Conservation (phyloP, 441 rosid species). For the Adansonia gregorii region DNA sequence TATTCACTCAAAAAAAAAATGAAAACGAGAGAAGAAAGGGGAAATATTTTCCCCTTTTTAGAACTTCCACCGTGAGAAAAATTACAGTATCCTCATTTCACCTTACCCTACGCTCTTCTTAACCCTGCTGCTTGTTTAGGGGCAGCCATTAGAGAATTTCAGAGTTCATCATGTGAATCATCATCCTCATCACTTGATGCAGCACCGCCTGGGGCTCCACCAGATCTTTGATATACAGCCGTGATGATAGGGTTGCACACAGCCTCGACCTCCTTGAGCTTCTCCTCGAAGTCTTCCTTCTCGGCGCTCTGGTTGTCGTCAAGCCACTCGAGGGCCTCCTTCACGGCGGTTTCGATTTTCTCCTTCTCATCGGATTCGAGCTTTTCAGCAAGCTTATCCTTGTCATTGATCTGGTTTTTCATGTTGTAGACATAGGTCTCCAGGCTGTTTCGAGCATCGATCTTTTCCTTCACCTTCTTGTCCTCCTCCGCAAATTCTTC, state of each 20-base stretch:
- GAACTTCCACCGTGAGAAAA: conserved; percentile 30
- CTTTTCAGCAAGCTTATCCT: conserved; percentile 96
- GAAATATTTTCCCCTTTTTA: conserved; percentile 8
- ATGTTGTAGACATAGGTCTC: conserved; percentile 92
- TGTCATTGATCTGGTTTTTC: conserved; percentile 94
- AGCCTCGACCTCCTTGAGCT: conserved; percentile 94
- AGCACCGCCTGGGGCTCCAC: conserved; percentile 74
- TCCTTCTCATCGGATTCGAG: conserved; percentile 91
- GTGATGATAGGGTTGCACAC: conserved; percentile 91
- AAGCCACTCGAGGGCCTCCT: conserved; percentile 89
- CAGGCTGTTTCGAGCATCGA: conserved; percentile 81
- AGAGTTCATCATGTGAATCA: conserved; percentile 84
- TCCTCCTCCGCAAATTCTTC: conserved; percentile 98
- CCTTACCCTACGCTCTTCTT: conserved; percentile 26
- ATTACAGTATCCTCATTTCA: conserved; percentile 39
- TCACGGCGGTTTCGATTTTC: conserved; percentile 68
- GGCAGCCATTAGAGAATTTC: conserved; percentile 20
- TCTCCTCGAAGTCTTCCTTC: conserved; percentile 93
- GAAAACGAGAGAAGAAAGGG: conserved; percentile 26
- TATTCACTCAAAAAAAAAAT: conserved; percentile 27
- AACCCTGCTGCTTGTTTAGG: neutral
- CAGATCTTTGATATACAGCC: conserved; percentile 84
- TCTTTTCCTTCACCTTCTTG: conserved; percentile 91
- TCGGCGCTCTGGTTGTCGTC: conserved; percentile 90
- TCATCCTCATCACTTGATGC: conserved; percentile 42